Conservation (phyloP, 108 stramenopile genomes). For the Cyclotella kingstonii region DNA sequence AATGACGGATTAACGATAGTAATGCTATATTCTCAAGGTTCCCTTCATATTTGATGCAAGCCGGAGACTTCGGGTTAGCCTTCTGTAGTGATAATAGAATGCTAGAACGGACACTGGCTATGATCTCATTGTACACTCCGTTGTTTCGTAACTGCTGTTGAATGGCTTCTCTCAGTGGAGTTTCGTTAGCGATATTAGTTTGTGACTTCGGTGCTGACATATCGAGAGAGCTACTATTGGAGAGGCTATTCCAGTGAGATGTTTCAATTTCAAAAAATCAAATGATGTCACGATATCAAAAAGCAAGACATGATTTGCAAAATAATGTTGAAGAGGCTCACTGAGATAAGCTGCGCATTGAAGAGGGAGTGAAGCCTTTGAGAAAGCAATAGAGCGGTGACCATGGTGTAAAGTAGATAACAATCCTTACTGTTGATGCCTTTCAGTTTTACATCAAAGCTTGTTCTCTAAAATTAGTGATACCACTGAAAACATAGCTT, state of each 20-base stretch:
- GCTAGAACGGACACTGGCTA: slow-evolving; percentile 14
- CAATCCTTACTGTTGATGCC: too few relatives aligned
- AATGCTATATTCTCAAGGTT: slow-evolving; percentile 12
- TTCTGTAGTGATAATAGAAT: slow-evolving; percentile 10
- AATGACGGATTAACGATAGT: slow-evolving; percentile 19
- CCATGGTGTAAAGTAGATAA: too few relatives aligned
- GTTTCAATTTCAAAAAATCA: not conserved
- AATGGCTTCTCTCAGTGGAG: slow-evolving; percentile 15
- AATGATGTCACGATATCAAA: too few relatives aligned
- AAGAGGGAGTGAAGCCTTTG: too few relatives aligned
- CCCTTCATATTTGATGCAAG: not conserved
- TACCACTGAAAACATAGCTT: too few relatives aligned
- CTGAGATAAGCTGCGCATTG: too few relatives aligned
- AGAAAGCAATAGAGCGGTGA: too few relatives aligned
- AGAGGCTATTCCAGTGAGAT: not conserved
- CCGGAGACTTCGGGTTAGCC: not conserved
- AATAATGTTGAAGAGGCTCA: too few relatives aligned
- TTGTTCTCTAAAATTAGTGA: too few relatives aligned
- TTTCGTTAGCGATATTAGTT: not conserved
- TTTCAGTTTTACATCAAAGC: too few relatives aligned
- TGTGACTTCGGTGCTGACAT: not conserved
- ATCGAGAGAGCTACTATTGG: not conserved
- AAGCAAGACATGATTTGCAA: too few relatives aligned
- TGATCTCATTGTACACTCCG: slow-evolving; percentile 29
- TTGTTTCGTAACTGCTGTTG: slow-evolving; percentile 19